Evolutionary conservation across 1,284 basidiomycete genomes (phyloP).

Genomic region (Moesziomyces sp.): DNA sequence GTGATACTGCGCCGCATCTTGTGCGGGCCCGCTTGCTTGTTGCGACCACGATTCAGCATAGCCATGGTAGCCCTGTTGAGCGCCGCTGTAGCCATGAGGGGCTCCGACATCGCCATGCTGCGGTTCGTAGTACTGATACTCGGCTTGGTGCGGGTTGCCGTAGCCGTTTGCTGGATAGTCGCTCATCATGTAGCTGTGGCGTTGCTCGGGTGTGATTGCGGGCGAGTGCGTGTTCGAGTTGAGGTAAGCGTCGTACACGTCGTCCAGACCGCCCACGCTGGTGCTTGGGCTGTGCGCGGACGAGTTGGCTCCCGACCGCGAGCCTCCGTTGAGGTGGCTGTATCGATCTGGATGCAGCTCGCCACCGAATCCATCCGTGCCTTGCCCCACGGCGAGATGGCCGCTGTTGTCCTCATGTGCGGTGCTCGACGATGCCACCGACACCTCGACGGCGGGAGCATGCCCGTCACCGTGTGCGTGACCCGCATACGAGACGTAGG

Average conservation of each 20-base stretch:
- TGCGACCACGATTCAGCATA: slow-evolving; percentile 18
- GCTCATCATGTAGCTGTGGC: slow-evolving; percentile 49
- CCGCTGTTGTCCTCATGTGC: slow-evolving; percentile 7
- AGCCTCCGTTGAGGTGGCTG: slow-evolving; percentile 22
- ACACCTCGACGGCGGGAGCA: slow-evolving; percentile 18
- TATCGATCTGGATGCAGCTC: slow-evolving; percentile 34
- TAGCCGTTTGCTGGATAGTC: slow-evolving; percentile 19
- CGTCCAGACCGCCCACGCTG: slow-evolving; percentile 30
- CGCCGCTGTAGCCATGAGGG: slow-evolving; percentile 3
- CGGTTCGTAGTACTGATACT: neutral
- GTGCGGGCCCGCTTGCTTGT: neutral
- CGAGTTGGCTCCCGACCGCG: slow-evolving; percentile 21
- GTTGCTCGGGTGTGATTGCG: slow-evolving; percentile 24
- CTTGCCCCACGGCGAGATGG: slow-evolving; percentile 23
- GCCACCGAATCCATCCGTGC: slow-evolving; percentile 40
- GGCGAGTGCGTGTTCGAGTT: slow-evolving; percentile 31
- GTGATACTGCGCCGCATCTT: slow-evolving; percentile 5
- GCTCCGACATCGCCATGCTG: slow-evolving; percentile 5
- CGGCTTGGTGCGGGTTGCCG: neutral
- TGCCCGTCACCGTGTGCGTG: slow-evolving; percentile 6
- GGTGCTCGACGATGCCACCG: slow-evolving; percentile 13
- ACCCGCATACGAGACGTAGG: slow-evolving; percentile 31
- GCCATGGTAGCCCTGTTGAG: slow-evolving; percentile 6
- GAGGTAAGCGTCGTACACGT: slow-evolving; percentile 50
- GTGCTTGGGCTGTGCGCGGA: slow-evolving; percentile 18